phyloP scores from a whole-genome alignment of 306 rosid species.

The Medicago truncatula region DNA sequence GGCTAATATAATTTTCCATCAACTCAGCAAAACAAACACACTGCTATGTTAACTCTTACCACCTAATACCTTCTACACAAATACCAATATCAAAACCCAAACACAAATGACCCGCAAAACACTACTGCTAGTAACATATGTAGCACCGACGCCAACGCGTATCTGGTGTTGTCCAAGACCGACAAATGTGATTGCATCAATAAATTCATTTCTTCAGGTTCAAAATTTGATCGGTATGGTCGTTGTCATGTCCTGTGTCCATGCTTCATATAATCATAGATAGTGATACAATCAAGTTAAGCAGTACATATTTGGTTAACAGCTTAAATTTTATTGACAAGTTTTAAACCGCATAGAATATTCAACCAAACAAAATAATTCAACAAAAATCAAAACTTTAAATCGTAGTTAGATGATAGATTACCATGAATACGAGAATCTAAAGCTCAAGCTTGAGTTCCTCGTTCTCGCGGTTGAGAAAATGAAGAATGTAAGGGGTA shows the following conservation, averaged over 20 bases:
- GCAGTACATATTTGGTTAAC: neutral
- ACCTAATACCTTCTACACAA: neutral
- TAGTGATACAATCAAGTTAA: neutral
- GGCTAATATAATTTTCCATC: neutral
- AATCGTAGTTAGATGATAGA: neutral
- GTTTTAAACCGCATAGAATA: neutral
- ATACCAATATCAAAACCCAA: neutral
- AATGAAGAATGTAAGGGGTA: conserved; percentile 83
- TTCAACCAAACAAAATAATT: neutral
- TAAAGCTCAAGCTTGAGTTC: conserved; percentile 83
- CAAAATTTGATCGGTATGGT: too few relatives aligned
- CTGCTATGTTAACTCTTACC: neutral
- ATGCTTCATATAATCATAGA: neutral
- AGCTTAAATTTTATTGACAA: neutral
- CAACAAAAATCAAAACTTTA: neutral
- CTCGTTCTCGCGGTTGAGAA: conserved; percentile 66
- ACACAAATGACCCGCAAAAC: too few relatives aligned
- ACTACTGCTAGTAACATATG: too few relatives aligned
- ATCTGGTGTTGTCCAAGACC: too few relatives aligned
- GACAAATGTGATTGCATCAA: too few relatives aligned
- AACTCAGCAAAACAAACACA: neutral
- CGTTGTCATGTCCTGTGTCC: too few relatives aligned
- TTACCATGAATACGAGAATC: conserved; percentile 14
- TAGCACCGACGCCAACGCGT: too few relatives aligned
- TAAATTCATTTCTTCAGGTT: too few relatives aligned